Evolutionary conservation across 768 basidiomycete genomes (phyloP).

Genomic region (Russula sp.): DNA sequence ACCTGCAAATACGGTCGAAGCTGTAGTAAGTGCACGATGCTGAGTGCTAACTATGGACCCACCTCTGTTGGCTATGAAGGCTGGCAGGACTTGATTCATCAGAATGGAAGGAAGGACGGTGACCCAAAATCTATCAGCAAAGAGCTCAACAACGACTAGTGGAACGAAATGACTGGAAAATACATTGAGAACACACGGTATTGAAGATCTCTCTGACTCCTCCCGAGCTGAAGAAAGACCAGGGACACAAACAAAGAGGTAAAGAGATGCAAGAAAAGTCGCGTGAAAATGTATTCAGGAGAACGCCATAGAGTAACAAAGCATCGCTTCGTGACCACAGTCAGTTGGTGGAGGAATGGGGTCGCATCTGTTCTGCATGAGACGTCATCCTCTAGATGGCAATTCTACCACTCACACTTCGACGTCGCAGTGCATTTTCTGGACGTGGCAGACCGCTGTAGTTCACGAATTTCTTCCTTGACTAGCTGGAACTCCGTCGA

Average conservation of each 20-base stretch:
- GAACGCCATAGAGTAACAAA: constrained; percentile 73
- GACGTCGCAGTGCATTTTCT: background rate
- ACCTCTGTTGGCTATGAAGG: constrained; percentile 71
- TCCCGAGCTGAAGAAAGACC: constrained; percentile 72
- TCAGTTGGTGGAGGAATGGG: constrained; percentile 67
- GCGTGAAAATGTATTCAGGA: constrained; percentile 80
- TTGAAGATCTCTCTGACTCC: constrained; percentile 59
- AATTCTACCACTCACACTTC: constrained; percentile 3
- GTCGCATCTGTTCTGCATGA: constrained; percentile 54
- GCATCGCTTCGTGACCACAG: constrained; percentile 59
- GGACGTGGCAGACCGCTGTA: constrained; percentile 30
- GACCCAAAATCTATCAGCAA: constrained; percentile 47
- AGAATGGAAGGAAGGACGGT: constrained; percentile 66
- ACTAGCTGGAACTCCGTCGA: constrained; percentile 47
- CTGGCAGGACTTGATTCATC: constrained; percentile 75
- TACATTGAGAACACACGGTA: constrained; percentile 78
- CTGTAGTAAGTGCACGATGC: background rate
- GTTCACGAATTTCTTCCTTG: constrained; percentile 33
- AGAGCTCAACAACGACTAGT: background rate
- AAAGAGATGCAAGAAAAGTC: constrained; percentile 69
- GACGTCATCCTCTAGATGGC: background rate
- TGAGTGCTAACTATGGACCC: constrained; percentile 15
- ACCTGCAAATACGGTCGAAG: constrained; percentile 24
- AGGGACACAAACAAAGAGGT: constrained; percentile 68
- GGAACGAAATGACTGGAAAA: constrained; percentile 26